Base-by-base conservation (phyloP, 1,284 basidiomycete genomes). In the Abortiporus biennis region DNA sequence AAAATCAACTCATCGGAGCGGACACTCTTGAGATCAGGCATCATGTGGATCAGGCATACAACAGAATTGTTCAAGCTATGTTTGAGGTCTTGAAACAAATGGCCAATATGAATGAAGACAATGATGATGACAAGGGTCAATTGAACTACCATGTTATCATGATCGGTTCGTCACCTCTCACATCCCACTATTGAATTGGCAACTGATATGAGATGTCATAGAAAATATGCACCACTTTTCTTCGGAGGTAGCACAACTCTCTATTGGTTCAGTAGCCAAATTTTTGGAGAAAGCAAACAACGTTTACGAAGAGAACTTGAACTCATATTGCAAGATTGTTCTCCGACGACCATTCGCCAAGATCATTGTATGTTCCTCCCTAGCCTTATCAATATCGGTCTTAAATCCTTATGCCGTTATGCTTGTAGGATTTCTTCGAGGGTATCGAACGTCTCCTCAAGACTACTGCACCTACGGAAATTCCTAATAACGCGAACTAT, bases 201-300 rank as follows among this genome's bases (percentile, higher is more conserved):
- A n/a, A n/a, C n/a, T n/a, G n/a, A n/a, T n/a, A n/a, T n/a, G n/a
- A n/a, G 3, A 2, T 40, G 16, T 22, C 11, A 6, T 55, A 96
- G 95, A 97, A 63, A 99, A 99, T 58, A 94, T 95, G 91, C 87
- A 93, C 53, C 83, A 90, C 58, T 94, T 97, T 57, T 77, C 92
- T 30, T 78, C 84, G 0, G 92, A 95, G 57, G 79, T 87, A 21
- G 75, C 78, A 0, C 78, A 77, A 49, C 66, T 84, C 50, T 78
- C 85, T 48, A 70, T 88, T 23, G 74, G 76, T 19, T 82, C 86
- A 1, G 76, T 94, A 3, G 66, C 67, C 6, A 66, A 68, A 0
- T 93, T 91, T 55, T 67, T 85, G 33, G 76, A 78, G 50, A 77
- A 79, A 42, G 94, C 92, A 0, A 82, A 91, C 59, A 69, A 66